phyloP scores from a whole-genome alignment of 1,284 basidiomycete species.

The Ustilago sp. region DNA sequence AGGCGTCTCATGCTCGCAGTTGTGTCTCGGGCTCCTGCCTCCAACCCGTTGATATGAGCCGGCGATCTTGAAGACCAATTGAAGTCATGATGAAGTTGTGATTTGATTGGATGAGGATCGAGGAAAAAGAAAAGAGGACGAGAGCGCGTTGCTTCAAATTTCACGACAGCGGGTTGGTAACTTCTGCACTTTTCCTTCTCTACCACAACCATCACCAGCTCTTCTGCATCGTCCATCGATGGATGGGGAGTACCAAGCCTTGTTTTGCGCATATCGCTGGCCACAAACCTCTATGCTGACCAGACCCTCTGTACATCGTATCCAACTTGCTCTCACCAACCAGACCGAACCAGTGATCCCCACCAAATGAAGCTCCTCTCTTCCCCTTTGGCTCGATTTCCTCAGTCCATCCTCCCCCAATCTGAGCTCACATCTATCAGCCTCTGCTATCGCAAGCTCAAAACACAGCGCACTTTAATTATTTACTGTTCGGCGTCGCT shows the following conservation, averaged over 20 bases:
- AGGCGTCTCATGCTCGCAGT: too few relatives aligned
- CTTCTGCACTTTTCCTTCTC: not conserved
- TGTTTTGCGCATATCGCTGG: not conserved
- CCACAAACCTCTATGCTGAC: not conserved
- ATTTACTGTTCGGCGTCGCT: slow-evolving; percentile 29
- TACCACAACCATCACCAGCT: not conserved
- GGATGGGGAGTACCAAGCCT: too few relatives aligned
- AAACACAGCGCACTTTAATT: slow-evolving; percentile 30
- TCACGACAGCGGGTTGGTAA: too few relatives aligned
- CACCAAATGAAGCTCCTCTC: not conserved
- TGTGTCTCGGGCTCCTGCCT: too few relatives aligned
- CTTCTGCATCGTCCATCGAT: too few relatives aligned
- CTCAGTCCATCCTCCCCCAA: not conserved
- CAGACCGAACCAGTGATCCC: not conserved
- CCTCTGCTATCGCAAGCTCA: not conserved
- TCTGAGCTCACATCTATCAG: not conserved
- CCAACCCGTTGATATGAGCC: too few relatives aligned
- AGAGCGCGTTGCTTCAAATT: too few relatives aligned
- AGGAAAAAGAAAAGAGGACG: not conserved
- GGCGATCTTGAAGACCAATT: too few relatives aligned
- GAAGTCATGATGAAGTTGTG: not conserved
- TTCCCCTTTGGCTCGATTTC: not conserved
- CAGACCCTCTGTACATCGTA: not conserved
- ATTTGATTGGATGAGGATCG: not conserved
- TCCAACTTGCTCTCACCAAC: not conserved